Evolutionary conservation across 768 basidiomycete species (phyloP).

Genomic region (Plicaturopsis crispa): DNA sequence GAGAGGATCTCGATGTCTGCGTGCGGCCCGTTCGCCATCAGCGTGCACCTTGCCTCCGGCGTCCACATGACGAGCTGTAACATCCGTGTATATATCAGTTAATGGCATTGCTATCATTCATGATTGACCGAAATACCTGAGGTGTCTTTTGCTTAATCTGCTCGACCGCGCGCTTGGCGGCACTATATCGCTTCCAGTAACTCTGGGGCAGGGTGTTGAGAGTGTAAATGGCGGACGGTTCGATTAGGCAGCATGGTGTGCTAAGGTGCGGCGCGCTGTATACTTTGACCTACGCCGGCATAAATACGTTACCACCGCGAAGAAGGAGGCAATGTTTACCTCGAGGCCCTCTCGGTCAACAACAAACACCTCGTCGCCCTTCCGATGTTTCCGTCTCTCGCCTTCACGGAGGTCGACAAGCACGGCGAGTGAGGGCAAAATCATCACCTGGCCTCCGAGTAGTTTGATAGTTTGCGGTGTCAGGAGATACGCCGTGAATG

Average conservation of each 20-base stretch:
- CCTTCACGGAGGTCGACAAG: slow-evolving; percentile 52
- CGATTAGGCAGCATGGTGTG: slow-evolving; percentile 39
- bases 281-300: slow-evolving; percentile 34
- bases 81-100: neutral
- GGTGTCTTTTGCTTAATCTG: slow-evolving; percentile 48
- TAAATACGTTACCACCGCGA: neutral
- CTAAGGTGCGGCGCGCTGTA: slow-evolving; percentile 44
- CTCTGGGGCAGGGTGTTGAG: slow-evolving; percentile 28
- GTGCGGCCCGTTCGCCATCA: slow-evolving; percentile 44
- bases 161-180: slow-evolving; percentile 34
- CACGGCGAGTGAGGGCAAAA: slow-evolving; percentile 42
- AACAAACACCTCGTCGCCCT: slow-evolving; percentile 38
- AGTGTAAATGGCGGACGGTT: slow-evolving; percentile 28
- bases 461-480: slow-evolving; percentile 38
- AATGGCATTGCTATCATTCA: no score
- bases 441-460: slow-evolving; percentile 35
- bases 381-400: slow-evolving; percentile 36
- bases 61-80: slow-evolving; percentile 35
- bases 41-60: slow-evolving; percentile 30
- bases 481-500: no score
- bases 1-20: slow-evolving; percentile 41
- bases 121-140: no score
- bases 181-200: slow-evolving; percentile 40
- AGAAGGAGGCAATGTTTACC: slow-evolving; percentile 15
- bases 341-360: slow-evolving; percentile 30